Percentiles rank a stretch among this genome's conserved stretches.
Conservation (phyloP, 2,329 filamentous ascomycete genomes). For the Xylaria arbuscula region DNA sequence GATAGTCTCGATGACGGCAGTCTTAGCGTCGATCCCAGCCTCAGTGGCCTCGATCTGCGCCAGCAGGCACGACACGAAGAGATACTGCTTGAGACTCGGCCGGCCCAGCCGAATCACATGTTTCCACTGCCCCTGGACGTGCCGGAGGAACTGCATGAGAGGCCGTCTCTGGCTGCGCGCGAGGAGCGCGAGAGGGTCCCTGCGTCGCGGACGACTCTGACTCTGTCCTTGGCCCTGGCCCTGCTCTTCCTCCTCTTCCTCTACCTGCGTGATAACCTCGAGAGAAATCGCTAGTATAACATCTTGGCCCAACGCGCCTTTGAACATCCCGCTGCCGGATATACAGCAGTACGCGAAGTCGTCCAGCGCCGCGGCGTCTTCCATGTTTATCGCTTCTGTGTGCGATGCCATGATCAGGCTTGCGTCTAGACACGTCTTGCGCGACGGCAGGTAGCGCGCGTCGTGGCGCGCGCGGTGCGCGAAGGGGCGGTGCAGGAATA, state of each 20-base stretch:
- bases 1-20: slow-evolving; percentile 26
- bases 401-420: slow-evolving; percentile 43
- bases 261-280: slow-evolving; percentile 41
- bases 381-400: slow-evolving; percentile 33
- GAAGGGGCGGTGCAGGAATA: slow-evolving; percentile 45
- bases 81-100: slow-evolving; percentile 42
- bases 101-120: slow-evolving; percentile 41
- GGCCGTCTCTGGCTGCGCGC: slow-evolving; percentile 34
- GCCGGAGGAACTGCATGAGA: slow-evolving; percentile 35
- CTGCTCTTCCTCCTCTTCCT: slow-evolving; percentile 31
- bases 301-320: slow-evolving; percentile 41
- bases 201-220: not conserved
- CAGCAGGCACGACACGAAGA: slow-evolving; percentile 43
- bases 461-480: slow-evolving; percentile 39
- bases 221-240: not conserved
- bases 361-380: slow-evolving; percentile 18
- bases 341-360: slow-evolving; percentile 41
- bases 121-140: slow-evolving; percentile 39
- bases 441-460: slow-evolving; percentile 42
- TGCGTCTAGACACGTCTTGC: slow-evolving; percentile 44
- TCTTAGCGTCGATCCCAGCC: slow-evolving; percentile 15
- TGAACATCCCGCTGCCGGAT: slow-evolving; percentile 42
- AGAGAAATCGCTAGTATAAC: slow-evolving; percentile 36
- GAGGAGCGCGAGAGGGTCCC: slow-evolving; percentile 37
- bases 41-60: slow-evolving; percentile 39